Percentiles rank a stretch among this genome's conserved stretches.
Conservation (phyloP, 176 grass and related monocot species). For the Typha latifolia region DNA sequence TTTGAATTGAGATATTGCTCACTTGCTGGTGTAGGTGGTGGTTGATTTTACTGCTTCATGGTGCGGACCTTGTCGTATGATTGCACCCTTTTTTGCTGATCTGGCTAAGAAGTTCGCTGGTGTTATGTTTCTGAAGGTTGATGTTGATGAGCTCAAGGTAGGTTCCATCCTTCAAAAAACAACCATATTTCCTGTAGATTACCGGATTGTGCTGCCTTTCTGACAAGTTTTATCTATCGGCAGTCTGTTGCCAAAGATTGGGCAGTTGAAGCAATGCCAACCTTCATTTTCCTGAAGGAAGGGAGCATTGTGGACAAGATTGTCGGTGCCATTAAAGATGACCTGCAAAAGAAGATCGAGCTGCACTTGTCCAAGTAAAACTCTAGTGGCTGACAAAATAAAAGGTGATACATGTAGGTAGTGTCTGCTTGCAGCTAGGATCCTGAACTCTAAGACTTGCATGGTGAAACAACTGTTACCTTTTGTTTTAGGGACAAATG, state of each 20-base stretch:
- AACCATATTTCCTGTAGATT: background rate
- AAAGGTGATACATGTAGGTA: background rate
- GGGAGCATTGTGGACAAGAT: conserved; percentile 28
- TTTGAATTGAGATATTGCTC: background rate
- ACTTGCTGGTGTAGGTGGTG: conserved; percentile 36
- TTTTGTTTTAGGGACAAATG: background rate
- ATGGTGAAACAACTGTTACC: too few relatives aligned
- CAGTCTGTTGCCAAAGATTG: conserved; percentile 26
- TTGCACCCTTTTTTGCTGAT: conserved; percentile 43
- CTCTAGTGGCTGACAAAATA: background rate
- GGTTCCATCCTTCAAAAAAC: background rate
- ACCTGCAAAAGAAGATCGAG: conserved; percentile 31
- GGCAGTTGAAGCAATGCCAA: conserved; percentile 34
- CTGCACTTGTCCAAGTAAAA: conserved; percentile 8
- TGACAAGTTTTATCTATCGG: background rate
- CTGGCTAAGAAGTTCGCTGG: conserved; percentile 44
- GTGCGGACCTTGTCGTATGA: conserved; percentile 40
- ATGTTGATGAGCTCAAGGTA: conserved; percentile 70
- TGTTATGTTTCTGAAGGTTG: conserved; percentile 54
- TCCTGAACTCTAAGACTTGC: background rate
- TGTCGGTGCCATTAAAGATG: conserved; percentile 24
- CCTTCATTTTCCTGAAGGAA: conserved; percentile 32
- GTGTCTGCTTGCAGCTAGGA: background rate
- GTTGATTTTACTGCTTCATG: conserved; percentile 61
- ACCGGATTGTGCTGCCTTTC: background rate